Conservation (phyloP, 345 rosid species). For the Gossypium mustelinum region DNA sequence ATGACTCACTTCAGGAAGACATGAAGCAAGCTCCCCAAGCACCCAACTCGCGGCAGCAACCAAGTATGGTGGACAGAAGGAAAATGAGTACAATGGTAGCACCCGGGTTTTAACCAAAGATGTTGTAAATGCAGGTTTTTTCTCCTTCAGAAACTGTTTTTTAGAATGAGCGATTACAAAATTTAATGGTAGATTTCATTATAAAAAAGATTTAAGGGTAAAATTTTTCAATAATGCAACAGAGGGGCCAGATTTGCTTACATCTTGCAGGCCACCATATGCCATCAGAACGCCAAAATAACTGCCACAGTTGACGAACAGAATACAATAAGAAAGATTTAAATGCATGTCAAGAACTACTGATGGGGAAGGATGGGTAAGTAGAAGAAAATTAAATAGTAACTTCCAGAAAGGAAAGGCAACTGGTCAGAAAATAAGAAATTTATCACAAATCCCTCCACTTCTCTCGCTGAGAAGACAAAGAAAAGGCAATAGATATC, state of each 20-base stretch:
- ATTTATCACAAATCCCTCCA: neutral
- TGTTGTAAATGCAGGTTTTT: conserved; percentile 48
- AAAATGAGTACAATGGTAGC: conserved; percentile 52
- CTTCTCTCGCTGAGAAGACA: neutral
- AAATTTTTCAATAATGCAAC: conserved; percentile 8
- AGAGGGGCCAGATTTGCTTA: conserved; percentile 37
- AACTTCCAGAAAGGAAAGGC: neutral
- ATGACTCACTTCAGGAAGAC: conserved; percentile 64
- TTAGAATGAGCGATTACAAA: neutral
- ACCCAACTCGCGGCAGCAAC: conserved; percentile 87
- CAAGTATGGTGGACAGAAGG: conserved; percentile 56
- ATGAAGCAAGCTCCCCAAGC: conserved; percentile 71
- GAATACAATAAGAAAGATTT: conserved; percentile 11
- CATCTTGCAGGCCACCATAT: conserved; percentile 83
- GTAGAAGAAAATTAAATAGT: conserved; percentile 8
- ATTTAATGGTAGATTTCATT: neutral
- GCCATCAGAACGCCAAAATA: conserved; percentile 89
- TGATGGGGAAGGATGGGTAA: conserved; percentile 4
- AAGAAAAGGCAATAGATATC: too few species aligned
- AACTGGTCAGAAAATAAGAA: neutral
- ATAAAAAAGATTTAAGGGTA: neutral
- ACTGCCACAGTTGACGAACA: conserved; percentile 36
- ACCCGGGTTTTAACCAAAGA: conserved; percentile 51
- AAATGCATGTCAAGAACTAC: neutral
- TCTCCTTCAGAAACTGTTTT: conserved; percentile 66